Base-by-base conservation (phyloP, 2,329 filamentous ascomycete species). In the Metarhizium robertsii region DNA sequence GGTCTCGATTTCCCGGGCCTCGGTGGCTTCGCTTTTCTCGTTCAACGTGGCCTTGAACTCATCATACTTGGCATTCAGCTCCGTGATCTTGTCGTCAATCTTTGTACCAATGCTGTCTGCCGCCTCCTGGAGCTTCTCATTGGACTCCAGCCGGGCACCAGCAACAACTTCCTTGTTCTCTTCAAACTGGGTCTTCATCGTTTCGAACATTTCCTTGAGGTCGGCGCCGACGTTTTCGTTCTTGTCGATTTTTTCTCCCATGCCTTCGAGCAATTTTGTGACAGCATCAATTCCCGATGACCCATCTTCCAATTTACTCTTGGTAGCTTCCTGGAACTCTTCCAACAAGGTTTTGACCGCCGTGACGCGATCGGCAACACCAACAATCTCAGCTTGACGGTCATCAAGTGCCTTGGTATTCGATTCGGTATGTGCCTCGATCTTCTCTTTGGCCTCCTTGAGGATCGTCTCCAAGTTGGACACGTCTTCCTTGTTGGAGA, bases 51-150 rank as follows among this genome's bases (percentile, higher is more conserved):
- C 74, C 65, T 95, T 88, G 59, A 92, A 86, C 58, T 94, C 90
- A 55, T 96, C 92, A 65, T 96, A 95, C 68, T 95, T 96, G 61
- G 80, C 77, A 68, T 95, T 83, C 29, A 99, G 77, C 60, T 91
- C 88, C 57, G 81, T 81, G 62, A 96, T 79, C 63, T 81, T 83
- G 63, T 84, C 81, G 40, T 84, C 83, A 48, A 86, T 73, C 67
- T 83, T 84, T 57, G 69, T 68, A 47, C 76, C 72, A 8, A 86
- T 71, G 5, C 67, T 72, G 8, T 83, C 79, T 20, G 79, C 78
- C 0, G 79, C 77, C 57, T 80, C 72, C 60, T 83, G 78, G 34
- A 86, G 84, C 67, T 90, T 91, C 64, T 91, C 87, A 59, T 96
- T 89, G 3, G 85, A 81, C 59, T 95, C 90, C n/a, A 90, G 77